Evolutionary conservation across 805 yeast genomes (phyloP).

Genomic region (Sugiyamaella lignohabitans): DNA sequence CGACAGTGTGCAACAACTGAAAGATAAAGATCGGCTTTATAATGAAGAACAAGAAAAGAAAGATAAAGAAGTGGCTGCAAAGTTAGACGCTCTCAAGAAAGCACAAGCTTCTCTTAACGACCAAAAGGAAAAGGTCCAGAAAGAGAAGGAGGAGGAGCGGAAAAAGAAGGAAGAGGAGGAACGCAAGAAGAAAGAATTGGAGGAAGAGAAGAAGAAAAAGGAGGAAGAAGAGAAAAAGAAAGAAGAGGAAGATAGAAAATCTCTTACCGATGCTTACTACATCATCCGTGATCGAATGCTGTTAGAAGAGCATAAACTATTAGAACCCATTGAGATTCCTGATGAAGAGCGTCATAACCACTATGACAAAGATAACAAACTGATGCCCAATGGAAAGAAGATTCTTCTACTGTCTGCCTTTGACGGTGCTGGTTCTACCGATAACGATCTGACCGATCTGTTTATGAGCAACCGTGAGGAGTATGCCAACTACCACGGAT

Average conservation of each 20-base stretch:
- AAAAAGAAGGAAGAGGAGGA: not conserved
- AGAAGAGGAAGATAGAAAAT: not conserved
- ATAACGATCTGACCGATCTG: conserved; percentile 11
- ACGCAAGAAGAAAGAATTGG: not conserved
- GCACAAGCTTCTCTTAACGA: too few relatives aligned
- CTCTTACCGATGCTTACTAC: not conserved
- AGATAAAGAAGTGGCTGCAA: not conserved
- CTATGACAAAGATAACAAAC: not conserved
- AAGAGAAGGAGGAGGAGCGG: not conserved
- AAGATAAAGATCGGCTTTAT: not conserved
- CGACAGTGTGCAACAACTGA: not conserved
- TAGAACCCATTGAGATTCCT: conserved; percentile 1
- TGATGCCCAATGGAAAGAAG: conserved; percentile 5
- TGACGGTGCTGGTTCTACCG: conserved; percentile 23
- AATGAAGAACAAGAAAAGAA: not conserved
- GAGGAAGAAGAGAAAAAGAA: conserved; percentile 4
- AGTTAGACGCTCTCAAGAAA: not conserved
- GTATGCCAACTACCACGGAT: conserved; percentile 30
- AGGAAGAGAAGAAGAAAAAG: not conserved
- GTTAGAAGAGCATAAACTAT: not conserved
- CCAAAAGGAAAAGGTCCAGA: not conserved
- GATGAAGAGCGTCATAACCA: not conserved
- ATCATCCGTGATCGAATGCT: conserved; percentile 1
- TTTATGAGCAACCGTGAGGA: conserved; percentile 26
- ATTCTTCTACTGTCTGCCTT: conserved; percentile 22